Evolutionary conservation across 2,329 filamentous ascomycete genomes (phyloP), one percentile per base, ranked within the genome.

Genomic region (Alternaria brassicae): DNA sequence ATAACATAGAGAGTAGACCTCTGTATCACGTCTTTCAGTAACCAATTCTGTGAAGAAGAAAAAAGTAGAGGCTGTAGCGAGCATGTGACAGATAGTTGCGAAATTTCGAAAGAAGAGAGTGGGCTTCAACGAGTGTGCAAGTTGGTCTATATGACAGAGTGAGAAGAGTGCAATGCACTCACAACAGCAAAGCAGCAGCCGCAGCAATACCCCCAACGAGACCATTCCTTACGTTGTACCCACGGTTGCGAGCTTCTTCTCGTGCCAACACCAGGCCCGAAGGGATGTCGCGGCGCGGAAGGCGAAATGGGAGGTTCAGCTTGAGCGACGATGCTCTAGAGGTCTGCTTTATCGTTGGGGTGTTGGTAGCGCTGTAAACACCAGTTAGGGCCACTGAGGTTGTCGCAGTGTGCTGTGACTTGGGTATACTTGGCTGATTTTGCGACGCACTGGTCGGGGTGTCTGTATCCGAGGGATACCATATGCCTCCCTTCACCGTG

Each of bases 401-500:
- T 9, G 48, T 45, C 2, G 42, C 12, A 8, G 37, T 39, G 12
- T 52, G 37, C 17, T 36, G 32, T 12, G 56, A 21, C 5, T 53
- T 9, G 40, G n/a, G n/a, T 36, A 13, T 15, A 25, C 42, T 39
- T 36, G 32, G 17, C 17, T 39, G 36, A 40, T 21, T 19, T 19
- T 40, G 37, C 19, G 37, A 40, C 4, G 53, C 36, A 15, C 3
- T 34, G 2, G 60, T 56, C 19, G 65, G 49, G 2, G 25, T 48
- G n/a, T 50, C 60, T 17, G 56, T 60, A 10, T 44, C 36, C 21
- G n/a, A 23, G 19, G 32, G 64, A 50, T 58, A 62, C 66, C 65
- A 74, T 10, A 70, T 54, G 12, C 72, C 72, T 9, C 54, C 39
- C 12, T 66, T 58, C 3, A 74, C 67, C 9, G 62, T 53, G 8